Base-by-base conservation (phyloP, 164 flowering plant genomes). In the Stephania japonica region DNA sequence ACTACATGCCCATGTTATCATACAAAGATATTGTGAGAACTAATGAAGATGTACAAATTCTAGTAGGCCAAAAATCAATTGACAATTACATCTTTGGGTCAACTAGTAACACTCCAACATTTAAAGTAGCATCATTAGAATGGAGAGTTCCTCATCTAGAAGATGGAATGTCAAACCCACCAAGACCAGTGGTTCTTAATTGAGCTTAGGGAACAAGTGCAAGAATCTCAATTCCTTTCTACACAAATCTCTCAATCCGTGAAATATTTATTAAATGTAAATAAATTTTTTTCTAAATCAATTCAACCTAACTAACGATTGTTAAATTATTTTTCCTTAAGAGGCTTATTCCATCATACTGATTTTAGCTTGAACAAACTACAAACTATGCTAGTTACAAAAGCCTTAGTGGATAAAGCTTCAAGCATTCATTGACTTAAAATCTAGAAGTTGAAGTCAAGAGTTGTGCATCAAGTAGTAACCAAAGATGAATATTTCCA, bases 171-270 rank as follows among this genome's bases (percentile, higher is more conserved):
- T n/a, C n/a, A n/a, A n/a, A n/a, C n/a, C n/a, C n/a, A n/a, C n/a
- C n/a, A n/a, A n/a, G n/a, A 77, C 99, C 99, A 70, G 99, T 96
- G 19, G 97, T 96, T 81, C 88, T 90, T 65, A 93, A 84, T 44
- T 89, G 88, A 77, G 85, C 84, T 94, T 88, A 88, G 67, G 99
- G 99, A 44, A 95, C 98, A 67, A 98, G 99, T 77, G 99, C 99
- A 78, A 84, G 85, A 76, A 96, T 96, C 80, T 96, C 92, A 80
- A 93, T 93, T 66, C 98, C 97, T 81, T 88, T 93, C 80, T 77
- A 88, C 70, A 90, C 88, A 83, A 96, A 93, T 83, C 93, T 96
- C 75, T 96, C 97, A 98, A 96, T 89, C 98, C 99, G 93, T 49
- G 99, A 96, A 77, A 96, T 93, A 98, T 93, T 88, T 83, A 83